phyloP scores from a whole-genome alignment of 352 stramenopile genomes.

The Thraustochytrium striatum region DNA sequence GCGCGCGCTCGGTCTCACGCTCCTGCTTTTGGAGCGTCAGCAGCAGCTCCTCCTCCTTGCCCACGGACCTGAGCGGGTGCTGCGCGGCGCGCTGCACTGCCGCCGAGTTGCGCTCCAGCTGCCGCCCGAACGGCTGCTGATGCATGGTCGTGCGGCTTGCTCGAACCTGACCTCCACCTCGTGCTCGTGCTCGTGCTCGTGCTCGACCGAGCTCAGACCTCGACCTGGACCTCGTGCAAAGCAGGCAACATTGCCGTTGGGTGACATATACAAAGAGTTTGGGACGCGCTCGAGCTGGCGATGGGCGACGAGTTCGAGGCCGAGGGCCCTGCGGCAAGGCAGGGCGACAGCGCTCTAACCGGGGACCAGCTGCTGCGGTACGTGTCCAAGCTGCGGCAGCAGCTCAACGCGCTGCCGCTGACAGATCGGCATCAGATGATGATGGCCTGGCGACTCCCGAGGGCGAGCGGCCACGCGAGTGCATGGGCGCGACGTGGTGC shows the following conservation, averaged over 20 bases:
- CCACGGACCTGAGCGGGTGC: slow-evolving; percentile 25
- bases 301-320: background rate
- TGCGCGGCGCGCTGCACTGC: background rate
- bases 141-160: background rate
- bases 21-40: background rate
- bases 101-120: slow-evolving; percentile 6
- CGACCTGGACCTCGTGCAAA: background rate
- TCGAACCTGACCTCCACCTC: background rate
- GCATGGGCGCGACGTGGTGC: background rate
- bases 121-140: slow-evolving; percentile 5
- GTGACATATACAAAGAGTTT: background rate
- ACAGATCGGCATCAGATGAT: background rate
- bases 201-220: background rate
- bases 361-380: slow-evolving; percentile 23
- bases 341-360: slow-evolving; percentile 23
- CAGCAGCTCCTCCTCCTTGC: background rate
- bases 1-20: background rate
- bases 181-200: background rate
- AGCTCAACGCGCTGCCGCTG: background rate
- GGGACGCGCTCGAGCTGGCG: background rate
- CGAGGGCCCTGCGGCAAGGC: background rate
- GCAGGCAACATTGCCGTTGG: background rate
- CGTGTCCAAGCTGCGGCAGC: slow-evolving; percentile 10
- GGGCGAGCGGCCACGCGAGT: background rate
- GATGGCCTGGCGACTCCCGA: background rate